Conservation (phyloP, 805 yeast genomes). For the Candida caryicola region DNA sequence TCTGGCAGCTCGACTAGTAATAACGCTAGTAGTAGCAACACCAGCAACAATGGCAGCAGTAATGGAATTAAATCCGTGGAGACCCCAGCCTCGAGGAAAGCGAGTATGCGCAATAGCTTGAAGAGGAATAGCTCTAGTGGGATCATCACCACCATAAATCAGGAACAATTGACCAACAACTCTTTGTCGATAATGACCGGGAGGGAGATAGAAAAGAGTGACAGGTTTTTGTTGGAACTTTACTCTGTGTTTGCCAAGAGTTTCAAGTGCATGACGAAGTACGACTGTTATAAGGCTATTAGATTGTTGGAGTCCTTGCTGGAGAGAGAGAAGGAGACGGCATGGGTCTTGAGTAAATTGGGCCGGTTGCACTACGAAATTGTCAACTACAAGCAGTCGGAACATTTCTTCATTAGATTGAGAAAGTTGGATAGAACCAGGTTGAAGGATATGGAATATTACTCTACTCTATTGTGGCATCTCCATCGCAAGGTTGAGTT, state of each 20-base stretch:
- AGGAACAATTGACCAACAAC: neutral
- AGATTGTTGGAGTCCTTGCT: conserved; percentile 65
- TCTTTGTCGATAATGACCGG: conserved; percentile 9
- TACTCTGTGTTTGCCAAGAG: conserved; percentile 58
- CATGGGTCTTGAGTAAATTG: conserved; percentile 79
- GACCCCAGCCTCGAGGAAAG: conserved; percentile 5
- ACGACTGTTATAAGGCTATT: conserved; percentile 79
- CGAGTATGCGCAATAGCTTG: conserved; percentile 4
- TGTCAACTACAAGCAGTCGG: conserved; percentile 78
- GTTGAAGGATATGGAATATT: conserved; percentile 84
- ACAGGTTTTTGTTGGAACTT: conserved; percentile 44
- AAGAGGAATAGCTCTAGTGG: conserved; percentile 9
- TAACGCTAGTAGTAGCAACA: neutral
- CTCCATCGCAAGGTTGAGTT: conserved; percentile 74
- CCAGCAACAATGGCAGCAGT: conserved; percentile 3
- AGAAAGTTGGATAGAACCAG: conserved; percentile 74
- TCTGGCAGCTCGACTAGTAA: conserved; percentile 1
- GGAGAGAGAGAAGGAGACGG: conserved; percentile 59
- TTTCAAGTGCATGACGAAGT: conserved; percentile 57
- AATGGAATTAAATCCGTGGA: conserved; percentile 3
- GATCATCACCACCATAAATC: conserved; percentile 5
- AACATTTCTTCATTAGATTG: conserved; percentile 57
- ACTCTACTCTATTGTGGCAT: conserved; percentile 92
- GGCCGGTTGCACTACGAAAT: conserved; percentile 86
- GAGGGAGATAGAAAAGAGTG: conserved; percentile 30